A percentile compares a stretch with the other conserved stretches of the same genome.
Conservation (phyloP, 331 rosid species). For the Rosa hybrid region DNA sequence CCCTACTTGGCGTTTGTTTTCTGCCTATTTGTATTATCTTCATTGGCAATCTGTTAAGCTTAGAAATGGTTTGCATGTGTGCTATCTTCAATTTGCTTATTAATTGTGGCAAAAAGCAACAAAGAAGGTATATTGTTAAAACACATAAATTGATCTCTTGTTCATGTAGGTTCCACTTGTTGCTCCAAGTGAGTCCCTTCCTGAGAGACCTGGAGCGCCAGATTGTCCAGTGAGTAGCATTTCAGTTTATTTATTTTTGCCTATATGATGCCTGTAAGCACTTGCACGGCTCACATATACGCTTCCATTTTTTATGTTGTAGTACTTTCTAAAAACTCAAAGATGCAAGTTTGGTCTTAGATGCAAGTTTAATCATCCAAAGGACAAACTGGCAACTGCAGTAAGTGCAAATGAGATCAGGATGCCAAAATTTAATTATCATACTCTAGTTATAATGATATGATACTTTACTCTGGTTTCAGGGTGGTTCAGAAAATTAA, state of each 20-base stretch:
- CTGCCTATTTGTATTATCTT: too few species aligned
- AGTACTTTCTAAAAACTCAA: constrained; percentile 90
- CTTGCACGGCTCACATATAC: constrained; percentile 24
- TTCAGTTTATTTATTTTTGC: neutral
- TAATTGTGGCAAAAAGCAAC: neutral
- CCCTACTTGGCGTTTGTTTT: too few species aligned
- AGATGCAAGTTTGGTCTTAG: constrained; percentile 93
- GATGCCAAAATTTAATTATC: constrained; percentile 11
- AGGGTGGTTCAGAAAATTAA: constrained; percentile 62
- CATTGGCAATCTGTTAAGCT: too few species aligned
- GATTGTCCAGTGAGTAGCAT: constrained; percentile 86
- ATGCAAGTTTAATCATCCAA: constrained; percentile 98
- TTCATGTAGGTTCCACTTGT: constrained; percentile 67
- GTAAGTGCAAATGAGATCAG: constrained; percentile 31
- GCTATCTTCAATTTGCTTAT: neutral
- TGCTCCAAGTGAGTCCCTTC: constrained; percentile 65
- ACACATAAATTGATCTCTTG: constrained; percentile 23
- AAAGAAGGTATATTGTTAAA: neutral
- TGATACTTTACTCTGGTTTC: constrained; percentile 21
- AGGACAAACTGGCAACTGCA: constrained; percentile 32
- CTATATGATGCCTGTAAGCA: constrained; percentile 17
- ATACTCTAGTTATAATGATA: constrained; percentile 12
- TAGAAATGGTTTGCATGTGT: neutral
- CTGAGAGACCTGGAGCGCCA: constrained; percentile 81
- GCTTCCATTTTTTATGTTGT: constrained; percentile 35